Evolutionary conservation across 2,329 filamentous ascomycete genomes (phyloP).

Genomic region (Anisogramma anomala): DNA sequence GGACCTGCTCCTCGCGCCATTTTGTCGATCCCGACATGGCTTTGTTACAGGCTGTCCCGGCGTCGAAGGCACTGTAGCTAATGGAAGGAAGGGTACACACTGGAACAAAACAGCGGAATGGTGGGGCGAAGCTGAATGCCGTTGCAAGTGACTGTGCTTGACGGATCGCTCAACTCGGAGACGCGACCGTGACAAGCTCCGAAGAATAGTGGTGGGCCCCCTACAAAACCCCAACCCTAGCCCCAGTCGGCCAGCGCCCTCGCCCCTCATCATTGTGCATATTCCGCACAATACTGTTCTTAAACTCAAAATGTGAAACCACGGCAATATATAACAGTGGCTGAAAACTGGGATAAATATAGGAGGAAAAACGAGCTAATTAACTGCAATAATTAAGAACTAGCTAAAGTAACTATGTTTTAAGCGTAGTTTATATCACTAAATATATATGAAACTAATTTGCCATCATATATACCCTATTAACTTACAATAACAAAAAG

Average conservation of each 20-base stretch:
- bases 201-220: neutral
- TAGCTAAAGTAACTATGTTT: too few species aligned
- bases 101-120: neutral
- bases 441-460: too few species aligned
- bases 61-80: neutral
- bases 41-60: conserved; percentile 11
- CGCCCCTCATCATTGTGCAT: too few species aligned
- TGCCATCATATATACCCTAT: too few species aligned
- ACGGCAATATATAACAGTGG: too few species aligned
- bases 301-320: too few species aligned
- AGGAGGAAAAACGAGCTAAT: too few species aligned
- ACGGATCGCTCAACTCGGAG: neutral
- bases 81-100: neutral
- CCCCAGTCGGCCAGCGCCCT: neutral
- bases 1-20: conserved; percentile 54
- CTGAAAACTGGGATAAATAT: too few species aligned
- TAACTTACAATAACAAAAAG: too few species aligned
- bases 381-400: too few species aligned
- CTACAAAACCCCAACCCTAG: neutral
- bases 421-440: too few species aligned
- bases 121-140: neutral
- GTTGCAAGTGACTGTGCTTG: neutral
- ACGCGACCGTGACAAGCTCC: conserved; percentile 8
- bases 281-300: too few species aligned
- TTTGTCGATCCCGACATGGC: conserved; percentile 49